Percentiles rank a stretch among this genome's conserved stretches.
phyloP scores from a whole-genome alignment of 164 flowering plant species.

The Aristolochia contorta region DNA sequence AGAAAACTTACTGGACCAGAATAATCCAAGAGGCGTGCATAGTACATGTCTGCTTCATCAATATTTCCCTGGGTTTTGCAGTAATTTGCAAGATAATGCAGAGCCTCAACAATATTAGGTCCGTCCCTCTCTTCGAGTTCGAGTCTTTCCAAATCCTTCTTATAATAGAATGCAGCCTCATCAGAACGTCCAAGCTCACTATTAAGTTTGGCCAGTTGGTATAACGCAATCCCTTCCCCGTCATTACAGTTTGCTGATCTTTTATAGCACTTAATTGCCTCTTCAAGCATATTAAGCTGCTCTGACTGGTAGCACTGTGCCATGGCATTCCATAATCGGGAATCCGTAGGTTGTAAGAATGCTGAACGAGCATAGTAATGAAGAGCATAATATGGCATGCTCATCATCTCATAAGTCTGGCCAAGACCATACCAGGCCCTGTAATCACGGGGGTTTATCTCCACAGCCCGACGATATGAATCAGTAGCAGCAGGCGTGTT shows the following conservation, averaged over 20 bases:
- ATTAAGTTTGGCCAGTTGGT: slow-evolving; percentile 80
- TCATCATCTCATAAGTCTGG: slow-evolving; percentile 97
- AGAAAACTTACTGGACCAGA: slow-evolving; percentile 77
- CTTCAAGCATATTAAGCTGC: slow-evolving; percentile 85
- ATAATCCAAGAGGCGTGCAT: slow-evolving; percentile 81
- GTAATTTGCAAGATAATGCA: slow-evolving; percentile 68
- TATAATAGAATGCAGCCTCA: slow-evolving; percentile 87
- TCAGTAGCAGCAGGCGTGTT: slow-evolving; percentile 91
- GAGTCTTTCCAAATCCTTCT: slow-evolving; percentile 92
- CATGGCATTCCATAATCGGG: slow-evolving; percentile 96
- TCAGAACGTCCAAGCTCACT: slow-evolving; percentile 59
- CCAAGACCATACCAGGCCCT: slow-evolving; percentile 99
- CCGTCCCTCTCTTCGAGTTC: slow-evolving; percentile 92
- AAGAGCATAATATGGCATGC: slow-evolving; percentile 89
- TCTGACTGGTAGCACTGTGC: slow-evolving; percentile 91
- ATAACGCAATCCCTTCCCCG: slow-evolving; percentile 83
- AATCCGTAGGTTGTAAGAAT: slow-evolving; percentile 80
- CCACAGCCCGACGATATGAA: slow-evolving; percentile 91
- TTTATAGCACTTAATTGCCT: slow-evolving; percentile 85
- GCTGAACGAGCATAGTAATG: slow-evolving; percentile 82
- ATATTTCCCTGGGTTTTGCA: slow-evolving; percentile 54
- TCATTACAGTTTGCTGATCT: slow-evolving; percentile 81
- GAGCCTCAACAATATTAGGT: slow-evolving; percentile 80
- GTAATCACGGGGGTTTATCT: slow-evolving; percentile 86
- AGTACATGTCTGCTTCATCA: slow-evolving; percentile 84